A percentile compares a stretch with the other conserved stretches of the same genome.
Evolutionary conservation across 2,329 filamentous ascomycete species (phyloP).

Genomic region (Graphium sp.): DNA sequence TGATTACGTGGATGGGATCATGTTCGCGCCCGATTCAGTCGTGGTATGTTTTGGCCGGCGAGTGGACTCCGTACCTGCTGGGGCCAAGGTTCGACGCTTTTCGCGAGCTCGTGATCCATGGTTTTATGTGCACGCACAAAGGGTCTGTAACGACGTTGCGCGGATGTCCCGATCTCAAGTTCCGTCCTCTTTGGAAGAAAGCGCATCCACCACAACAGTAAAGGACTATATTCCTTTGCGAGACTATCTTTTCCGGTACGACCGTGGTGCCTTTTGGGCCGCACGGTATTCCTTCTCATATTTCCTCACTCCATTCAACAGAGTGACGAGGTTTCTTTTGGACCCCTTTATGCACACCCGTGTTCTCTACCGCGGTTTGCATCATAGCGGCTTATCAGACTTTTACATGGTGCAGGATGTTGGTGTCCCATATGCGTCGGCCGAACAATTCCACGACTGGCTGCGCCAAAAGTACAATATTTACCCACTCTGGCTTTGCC

Average conservation of each 20-base stretch:
- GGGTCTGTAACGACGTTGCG: no score
- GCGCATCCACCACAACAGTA: conserved; percentile 11
- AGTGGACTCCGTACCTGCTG: conserved; percentile 24
- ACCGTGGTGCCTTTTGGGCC: conserved; percentile 54
- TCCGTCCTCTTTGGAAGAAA: no score
- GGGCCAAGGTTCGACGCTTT: conserved; percentile 24
- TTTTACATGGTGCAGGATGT: conserved; percentile 51
- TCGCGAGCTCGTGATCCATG: conserved; percentile 46
- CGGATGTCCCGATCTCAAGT: no score
- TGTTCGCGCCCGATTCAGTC: conserved; percentile 36
- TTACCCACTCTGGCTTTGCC: conserved; percentile 41
- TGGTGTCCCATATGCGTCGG: conserved; percentile 25
- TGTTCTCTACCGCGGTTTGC: conserved; percentile 48
- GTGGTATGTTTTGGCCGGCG: conserved; percentile 46
- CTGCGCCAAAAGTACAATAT: conserved; percentile 25
- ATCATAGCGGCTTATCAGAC: conserved; percentile 41
- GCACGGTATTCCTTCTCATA: conserved; percentile 45
- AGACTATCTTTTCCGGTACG: conserved; percentile 58
- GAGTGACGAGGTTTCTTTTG: conserved; percentile 40
- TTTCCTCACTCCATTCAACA: conserved; percentile 49
- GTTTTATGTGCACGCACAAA: conserved; percentile 60
- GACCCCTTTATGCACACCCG: conserved; percentile 46
- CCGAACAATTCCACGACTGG: conserved; percentile 27
- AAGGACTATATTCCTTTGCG: conserved; percentile 41
- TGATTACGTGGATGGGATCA: conserved; percentile 55